These are phyloP conservation scores for Pinus tabuliformis DNA, from an alignment of 75 land plant species.

Conservation along the genomic window DNA sequence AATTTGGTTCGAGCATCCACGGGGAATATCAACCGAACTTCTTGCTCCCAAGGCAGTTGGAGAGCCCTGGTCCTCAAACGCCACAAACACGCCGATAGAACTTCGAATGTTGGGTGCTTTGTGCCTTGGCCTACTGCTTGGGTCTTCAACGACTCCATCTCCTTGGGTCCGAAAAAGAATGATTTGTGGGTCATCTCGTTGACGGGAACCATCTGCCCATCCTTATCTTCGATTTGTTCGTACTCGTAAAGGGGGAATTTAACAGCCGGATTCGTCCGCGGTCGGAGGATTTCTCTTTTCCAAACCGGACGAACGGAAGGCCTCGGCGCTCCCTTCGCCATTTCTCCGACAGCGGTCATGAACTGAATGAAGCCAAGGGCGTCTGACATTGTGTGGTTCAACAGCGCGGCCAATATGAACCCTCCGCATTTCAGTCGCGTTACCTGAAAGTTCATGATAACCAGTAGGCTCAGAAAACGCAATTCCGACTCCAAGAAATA, in stretches of 20 bases:
- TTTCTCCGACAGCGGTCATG: constrained; percentile 43
- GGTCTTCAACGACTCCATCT: constrained; percentile 12
- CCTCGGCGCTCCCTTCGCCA: constrained; percentile 23
- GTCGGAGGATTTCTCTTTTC: constrained; percentile 30
- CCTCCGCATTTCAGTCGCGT: constrained; percentile 50
- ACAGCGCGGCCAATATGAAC: constrained; percentile 32
- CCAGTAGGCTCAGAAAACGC: background rate
- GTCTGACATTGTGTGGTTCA: constrained; percentile 50
- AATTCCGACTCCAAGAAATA: background rate
- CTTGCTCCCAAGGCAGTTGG: constrained; percentile 14
- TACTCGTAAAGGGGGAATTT: constrained; percentile 41
- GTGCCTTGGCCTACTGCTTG: background rate
- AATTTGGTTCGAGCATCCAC: background rate
- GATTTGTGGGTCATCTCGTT: constrained; percentile 11
- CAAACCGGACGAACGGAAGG: constrained; percentile 49
- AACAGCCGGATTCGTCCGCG: constrained; percentile 30
- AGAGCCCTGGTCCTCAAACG: constrained; percentile 45
- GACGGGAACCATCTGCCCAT: background rate
- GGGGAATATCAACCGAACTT: constrained; percentile 10
- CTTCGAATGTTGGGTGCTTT: constrained; percentile 13
- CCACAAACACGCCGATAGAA: constrained; percentile 48
- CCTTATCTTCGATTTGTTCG: constrained; percentile 13
- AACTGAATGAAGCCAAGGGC: constrained; percentile 43
- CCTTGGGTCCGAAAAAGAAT: constrained; percentile 36
- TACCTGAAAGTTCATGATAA: constrained; percentile 42